Evolutionary conservation across 306 rosid genomes (phyloP).

Genomic region (Gleditsia sinensis): DNA sequence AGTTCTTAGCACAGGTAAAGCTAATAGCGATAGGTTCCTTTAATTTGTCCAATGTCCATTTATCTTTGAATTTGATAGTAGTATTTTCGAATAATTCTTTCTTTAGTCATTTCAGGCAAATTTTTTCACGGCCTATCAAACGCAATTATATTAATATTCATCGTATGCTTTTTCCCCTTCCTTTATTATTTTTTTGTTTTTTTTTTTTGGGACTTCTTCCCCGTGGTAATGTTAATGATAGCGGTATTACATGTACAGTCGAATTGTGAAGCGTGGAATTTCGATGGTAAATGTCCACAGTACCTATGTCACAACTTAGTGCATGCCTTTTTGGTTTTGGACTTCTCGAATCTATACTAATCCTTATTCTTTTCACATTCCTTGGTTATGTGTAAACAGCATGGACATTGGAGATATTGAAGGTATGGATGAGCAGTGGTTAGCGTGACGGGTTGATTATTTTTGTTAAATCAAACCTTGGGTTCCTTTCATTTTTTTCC

Average conservation of each 20-base stretch:
- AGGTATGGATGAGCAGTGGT: conserved; percentile 66
- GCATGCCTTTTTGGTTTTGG: neutral
- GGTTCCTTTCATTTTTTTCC: conserved; percentile 20
- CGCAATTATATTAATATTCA: neutral
- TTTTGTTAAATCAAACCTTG: conserved; percentile 44
- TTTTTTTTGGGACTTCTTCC: neutral
- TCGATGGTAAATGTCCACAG: conserved; percentile 13
- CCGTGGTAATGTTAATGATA: neutral
- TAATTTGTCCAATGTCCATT: neutral
- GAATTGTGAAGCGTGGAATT: neutral
- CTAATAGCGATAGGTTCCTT: neutral
- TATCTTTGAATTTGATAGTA: neutral
- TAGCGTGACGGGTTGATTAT: conserved; percentile 52
- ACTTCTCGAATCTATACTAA: neutral
- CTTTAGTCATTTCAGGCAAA: neutral
- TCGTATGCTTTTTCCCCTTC: neutral
- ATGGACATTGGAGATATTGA: conserved; percentile 69
- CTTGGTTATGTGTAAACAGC: conserved; percentile 37
- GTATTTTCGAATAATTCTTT: neutral
- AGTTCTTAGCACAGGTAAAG: neutral
- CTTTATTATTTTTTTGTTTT: no score
- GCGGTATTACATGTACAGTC: neutral
- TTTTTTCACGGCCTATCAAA: neutral
- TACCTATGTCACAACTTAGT: conserved; percentile 26
- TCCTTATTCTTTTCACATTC: neutral